Base-by-base conservation (phyloP, 768 basidiomycete species). In the Clavaria fumosa region DNA sequence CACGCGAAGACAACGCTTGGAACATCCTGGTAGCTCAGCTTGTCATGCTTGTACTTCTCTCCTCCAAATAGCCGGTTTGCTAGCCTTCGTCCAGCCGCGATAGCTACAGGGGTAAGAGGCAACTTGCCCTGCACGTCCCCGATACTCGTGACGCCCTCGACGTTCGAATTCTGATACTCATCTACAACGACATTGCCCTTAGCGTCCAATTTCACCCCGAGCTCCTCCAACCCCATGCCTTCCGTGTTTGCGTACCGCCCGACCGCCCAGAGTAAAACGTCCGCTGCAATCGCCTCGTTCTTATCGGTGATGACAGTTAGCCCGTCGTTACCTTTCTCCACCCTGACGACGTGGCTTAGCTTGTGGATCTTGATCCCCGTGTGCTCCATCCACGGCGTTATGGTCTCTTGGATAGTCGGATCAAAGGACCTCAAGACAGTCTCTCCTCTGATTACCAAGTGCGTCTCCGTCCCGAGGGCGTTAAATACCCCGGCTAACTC, bases 1-100 rank as follows among this genome's bases (percentile, higher is more conserved):
- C 46, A 91, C 88, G 93, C 86, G 63, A 97, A 97, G 39, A 97
- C 89, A 43, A 97, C 95, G 33, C 79, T 85, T 3, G 95, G 80
- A 42, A 99, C 90, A 53, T 96, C 73, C 23, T 78, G 68, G 54
- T 97, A 99, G 47, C 64, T 67, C 40, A 96, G 66, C 57, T 93
- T 89, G 50, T 93, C 82, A 34, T 79, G 55, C 63, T 82, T 89
- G 69, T 68, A 91, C 57, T 84, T 66, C 43, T 75, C 72, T 2
- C 78, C 77, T 7, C 95, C 95, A 50, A 88, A 99, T 32, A 97
- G 60, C 42, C 95, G 66, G 60, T 97, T 97, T 38, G 81, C 69
- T 26, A 96, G 63, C 43, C 89, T 63, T 42, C 95, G 66, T 15
- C 89, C 95, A 11, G 95, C 95, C 34, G 93, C 93, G 41, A 99